Conservation (phyloP, 768 basidiomycete genomes). For the Dentipellis fragilis region DNA sequence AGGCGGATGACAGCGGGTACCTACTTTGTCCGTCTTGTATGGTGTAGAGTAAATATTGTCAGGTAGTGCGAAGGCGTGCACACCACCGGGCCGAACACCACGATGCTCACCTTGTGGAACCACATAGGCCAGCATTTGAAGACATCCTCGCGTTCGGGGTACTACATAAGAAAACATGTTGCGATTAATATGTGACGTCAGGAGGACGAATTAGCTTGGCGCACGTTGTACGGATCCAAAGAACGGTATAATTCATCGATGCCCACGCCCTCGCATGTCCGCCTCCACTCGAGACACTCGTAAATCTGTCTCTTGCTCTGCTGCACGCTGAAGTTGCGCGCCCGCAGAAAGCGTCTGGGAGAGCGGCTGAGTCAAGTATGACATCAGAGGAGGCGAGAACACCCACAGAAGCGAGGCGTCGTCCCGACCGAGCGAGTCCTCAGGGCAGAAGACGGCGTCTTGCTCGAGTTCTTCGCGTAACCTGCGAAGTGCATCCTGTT, state of each 20-base stretch:
- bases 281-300: slow-evolving; percentile 62
- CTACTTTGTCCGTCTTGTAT: slow-evolving; percentile 53
- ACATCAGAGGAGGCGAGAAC: not conserved
- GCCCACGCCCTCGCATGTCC: slow-evolving; percentile 51
- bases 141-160: slow-evolving; percentile 56
- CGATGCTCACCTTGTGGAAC: slow-evolving; percentile 54
- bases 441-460: not conserved
- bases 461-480: not conserved
- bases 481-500: not conserved
- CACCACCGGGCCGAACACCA: too few relatives aligned
- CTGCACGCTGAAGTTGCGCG: slow-evolving; percentile 51
- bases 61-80: not conserved
- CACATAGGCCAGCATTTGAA: slow-evolving; percentile 74
- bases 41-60: not conserved
- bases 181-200: too few relatives aligned
- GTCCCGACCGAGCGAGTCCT: not conserved
- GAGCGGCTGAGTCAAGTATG: not conserved
- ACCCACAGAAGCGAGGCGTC: not conserved
- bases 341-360: slow-evolving; percentile 66
- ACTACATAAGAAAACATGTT: too few relatives aligned
- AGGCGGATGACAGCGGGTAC: too few relatives aligned
- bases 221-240: slow-evolving; percentile 53
- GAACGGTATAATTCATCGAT: slow-evolving; percentile 52
- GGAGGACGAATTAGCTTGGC: too few relatives aligned
- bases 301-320: slow-evolving; percentile 56